Evolutionary conservation across 164 flowering plant species (phyloP), one percentile per base, ranked within the genome.

Genomic region (Chimonanthus praecox): DNA sequence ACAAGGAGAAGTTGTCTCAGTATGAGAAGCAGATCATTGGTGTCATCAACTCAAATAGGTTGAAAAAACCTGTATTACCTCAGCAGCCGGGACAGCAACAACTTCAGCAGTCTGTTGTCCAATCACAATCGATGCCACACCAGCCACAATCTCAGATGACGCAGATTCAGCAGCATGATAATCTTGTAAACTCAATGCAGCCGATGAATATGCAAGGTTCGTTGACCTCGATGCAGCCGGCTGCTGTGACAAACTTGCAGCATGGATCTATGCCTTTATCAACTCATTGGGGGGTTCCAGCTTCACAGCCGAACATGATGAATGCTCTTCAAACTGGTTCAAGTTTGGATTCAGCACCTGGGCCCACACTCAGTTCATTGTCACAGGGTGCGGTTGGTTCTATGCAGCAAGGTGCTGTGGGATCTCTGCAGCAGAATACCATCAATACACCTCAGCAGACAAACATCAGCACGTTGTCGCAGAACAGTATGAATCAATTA

Each of bases 131-230:
- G 65, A 74, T 87, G 80, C 89, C 85, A 76, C 94, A 90, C 73
- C 76, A 81, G 44, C 71, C 81, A 43, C 89, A 84, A 64, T 79
- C 90, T 67, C 97, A 91, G 74, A 80, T 78, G 49, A 48, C 78
- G 71, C 92, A 87, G 77, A 76, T 76, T 64, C 94, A 87, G 71
- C 78, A 88, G 44, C 90, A 88, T 79, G 97, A 92, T 46, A 85
- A 78, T 78, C 92, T 87, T 76, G 78, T 87, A 84, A 91, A 87
- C 69, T 94, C 84, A 75, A 71, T 92, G 83, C 97, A 88, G 70
- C 69, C 90, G 50, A 77, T 81, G 82, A 86, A 75, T 75, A 47
- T 82, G 61, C 92, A 83, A 73, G 77, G 82, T 81, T 80, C 89
- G 50, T 73, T 79, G 20, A 68, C 80, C 58, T 47, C 90, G 6